Percentiles rank a stretch among this genome's conserved stretches.
Conservation (phyloP, 2,329 filamentous ascomycete species). For the Incumbomyces lentus region DNA sequence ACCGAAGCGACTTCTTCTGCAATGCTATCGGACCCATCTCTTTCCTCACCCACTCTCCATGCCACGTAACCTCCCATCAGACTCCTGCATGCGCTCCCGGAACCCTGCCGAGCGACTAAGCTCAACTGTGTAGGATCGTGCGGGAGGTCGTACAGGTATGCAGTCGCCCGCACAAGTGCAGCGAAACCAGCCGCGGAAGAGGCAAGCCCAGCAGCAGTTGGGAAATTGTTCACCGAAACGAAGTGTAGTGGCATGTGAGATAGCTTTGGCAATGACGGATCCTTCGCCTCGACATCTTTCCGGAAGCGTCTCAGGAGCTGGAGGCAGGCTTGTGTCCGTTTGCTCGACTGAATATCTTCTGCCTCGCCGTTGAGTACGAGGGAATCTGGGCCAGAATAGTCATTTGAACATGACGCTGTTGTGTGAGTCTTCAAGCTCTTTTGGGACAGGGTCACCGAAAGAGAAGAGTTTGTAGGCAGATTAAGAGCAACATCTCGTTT, state of each 20-base stretch:
- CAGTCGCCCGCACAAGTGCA: constrained; percentile 64
- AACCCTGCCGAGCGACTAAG: constrained; percentile 83
- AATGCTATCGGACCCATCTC: constrained; percentile 38
- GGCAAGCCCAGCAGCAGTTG: constrained; percentile 80
- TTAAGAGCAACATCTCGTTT: constrained; percentile 92
- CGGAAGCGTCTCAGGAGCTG: constrained; percentile 72
- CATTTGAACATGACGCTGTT: constrained; percentile 76
- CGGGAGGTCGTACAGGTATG: constrained; percentile 79
- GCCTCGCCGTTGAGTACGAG: constrained; percentile 74
- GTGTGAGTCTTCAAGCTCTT: constrained; percentile 89
- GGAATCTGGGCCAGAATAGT: constrained; percentile 54
- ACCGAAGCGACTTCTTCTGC: constrained; percentile 70
- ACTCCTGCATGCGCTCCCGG: constrained; percentile 62
- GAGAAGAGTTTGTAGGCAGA: constrained; percentile 92
- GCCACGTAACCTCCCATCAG: neutral
- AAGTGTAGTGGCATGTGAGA: constrained; percentile 68
- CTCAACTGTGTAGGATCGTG: constrained; percentile 74
- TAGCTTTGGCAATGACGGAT: constrained; percentile 71
- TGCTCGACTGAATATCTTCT: constrained; percentile 70
- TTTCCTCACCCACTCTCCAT: constrained; percentile 21
- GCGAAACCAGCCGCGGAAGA: constrained; percentile 47
- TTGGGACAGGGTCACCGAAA: constrained; percentile 93
- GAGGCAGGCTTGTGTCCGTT: constrained; percentile 90
- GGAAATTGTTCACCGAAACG: constrained; percentile 97
- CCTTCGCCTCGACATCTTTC: constrained; percentile 58